These are phyloP conservation scores for Zasmidium angulare DNA, from an alignment of 2,329 filamentous ascomycete genomes.

Conservation along the genomic window DNA sequence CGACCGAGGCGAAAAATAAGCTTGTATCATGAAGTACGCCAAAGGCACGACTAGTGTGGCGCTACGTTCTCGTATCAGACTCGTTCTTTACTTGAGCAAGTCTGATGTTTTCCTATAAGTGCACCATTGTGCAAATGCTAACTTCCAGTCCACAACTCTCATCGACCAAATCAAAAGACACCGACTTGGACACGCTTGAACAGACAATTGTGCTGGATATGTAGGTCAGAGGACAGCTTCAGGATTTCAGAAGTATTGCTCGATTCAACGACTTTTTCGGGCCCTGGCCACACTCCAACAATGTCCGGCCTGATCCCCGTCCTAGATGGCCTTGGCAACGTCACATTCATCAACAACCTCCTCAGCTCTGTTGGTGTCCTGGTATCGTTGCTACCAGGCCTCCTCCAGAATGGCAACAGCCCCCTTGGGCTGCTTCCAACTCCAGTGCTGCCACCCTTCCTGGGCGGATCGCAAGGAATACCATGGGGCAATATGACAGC, in stretches of 20 bases:
- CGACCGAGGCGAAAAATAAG: slow-evolving; percentile 1
- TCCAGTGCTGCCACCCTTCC: slow-evolving; percentile 14
- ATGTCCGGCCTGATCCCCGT: slow-evolving; percentile 12
- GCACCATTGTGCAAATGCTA: neutral
- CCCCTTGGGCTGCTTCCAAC: slow-evolving; percentile 12
- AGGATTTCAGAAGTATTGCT: neutral
- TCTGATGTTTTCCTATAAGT: neutral
- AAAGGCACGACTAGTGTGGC: neutral
- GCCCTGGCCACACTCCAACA: neutral
- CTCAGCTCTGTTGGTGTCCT: slow-evolving; percentile 17
- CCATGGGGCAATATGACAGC: slow-evolving; percentile 32
- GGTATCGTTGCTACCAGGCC: slow-evolving; percentile 13
- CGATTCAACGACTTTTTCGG: neutral
- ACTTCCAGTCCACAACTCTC: neutral
- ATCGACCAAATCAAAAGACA: neutral
- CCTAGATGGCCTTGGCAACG: slow-evolving; percentile 17
- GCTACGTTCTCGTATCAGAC: neutral
- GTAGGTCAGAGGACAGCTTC: too few relatives aligned
- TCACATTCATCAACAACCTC: slow-evolving; percentile 21
- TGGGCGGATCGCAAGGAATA: slow-evolving; percentile 21
- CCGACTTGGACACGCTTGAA: neutral
- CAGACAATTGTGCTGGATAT: neutral
- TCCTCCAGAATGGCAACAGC: slow-evolving; percentile 14
- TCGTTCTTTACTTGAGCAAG: neutral
- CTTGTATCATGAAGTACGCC: neutral